These are phyloP conservation scores for Euphorbia tirucalli DNA, from an alignment of 345 rosid genomes.

Conservation along the genomic window DNA sequence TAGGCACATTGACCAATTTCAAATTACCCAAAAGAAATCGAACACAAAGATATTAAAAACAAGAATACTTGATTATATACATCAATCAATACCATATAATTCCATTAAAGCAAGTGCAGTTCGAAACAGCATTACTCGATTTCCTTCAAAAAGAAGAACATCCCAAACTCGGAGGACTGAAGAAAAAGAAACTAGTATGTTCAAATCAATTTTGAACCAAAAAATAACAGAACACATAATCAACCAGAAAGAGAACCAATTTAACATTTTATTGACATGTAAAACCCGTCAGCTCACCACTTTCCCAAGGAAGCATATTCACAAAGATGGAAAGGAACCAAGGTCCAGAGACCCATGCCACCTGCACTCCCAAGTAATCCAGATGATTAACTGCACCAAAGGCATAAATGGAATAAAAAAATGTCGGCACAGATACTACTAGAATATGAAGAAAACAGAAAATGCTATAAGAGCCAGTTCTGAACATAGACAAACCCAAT, in stretches of 20 bases:
- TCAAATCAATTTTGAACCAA: constrained; percentile 5
- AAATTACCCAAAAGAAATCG: constrained; percentile 12
- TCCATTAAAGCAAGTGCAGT: constrained; percentile 96
- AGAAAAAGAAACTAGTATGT: constrained; percentile 20
- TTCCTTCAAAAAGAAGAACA: constrained; percentile 92
- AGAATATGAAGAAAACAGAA: constrained; percentile 35
- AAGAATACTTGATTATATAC: neutral
- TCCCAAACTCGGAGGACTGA: constrained; percentile 98
- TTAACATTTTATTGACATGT: constrained; percentile 3
- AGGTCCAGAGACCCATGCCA: constrained; percentile 91
- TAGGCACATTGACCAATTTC: neutral
- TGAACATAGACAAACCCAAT: constrained; percentile 68
- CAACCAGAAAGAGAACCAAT: neutral
- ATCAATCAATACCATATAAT: constrained; percentile 56
- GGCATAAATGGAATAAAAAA: constrained; percentile 45
- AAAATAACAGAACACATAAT: constrained; percentile 3
- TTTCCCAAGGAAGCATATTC: constrained; percentile 98
- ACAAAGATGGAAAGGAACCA: constrained; percentile 97
- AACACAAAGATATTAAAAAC: constrained; percentile 10
- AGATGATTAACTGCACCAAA: constrained; percentile 97
- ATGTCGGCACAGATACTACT: constrained; percentile 21
- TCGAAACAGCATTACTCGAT: constrained; percentile 88
- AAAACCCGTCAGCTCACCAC: constrained; percentile 48
- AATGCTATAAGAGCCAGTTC: neutral
- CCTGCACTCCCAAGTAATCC: constrained; percentile 99